A percentile compares a stretch with the other conserved stretches of the same genome.
phyloP scores from a whole-genome alignment of 2,329 filamentous ascomycete species.

The Didymella segeticola region DNA sequence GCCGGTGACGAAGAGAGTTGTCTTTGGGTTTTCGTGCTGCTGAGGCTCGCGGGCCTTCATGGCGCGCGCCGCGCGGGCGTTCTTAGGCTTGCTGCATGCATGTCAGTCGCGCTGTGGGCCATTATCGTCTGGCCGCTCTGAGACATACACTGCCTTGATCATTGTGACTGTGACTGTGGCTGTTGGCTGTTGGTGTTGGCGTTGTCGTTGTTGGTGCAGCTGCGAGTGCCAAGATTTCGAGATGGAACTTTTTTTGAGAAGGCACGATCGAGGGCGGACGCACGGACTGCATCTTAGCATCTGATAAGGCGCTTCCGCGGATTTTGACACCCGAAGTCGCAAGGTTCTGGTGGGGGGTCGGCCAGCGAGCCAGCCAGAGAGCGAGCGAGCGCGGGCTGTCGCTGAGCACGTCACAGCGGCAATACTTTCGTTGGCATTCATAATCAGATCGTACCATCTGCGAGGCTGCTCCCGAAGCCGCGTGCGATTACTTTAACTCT shows the following conservation, averaged over 20 bases:
- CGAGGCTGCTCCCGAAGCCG: too few species aligned
- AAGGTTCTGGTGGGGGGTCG: conserved; percentile 1
- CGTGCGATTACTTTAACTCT: not conserved
- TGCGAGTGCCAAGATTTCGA: conserved; percentile 6
- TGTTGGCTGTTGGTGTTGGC: conserved; percentile 2
- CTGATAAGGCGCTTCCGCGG: conserved; percentile 9
- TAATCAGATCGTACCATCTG: conserved; percentile 30
- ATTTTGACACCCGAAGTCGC: conserved; percentile 3
- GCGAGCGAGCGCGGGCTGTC: not conserved
- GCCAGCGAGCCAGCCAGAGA: too few species aligned
- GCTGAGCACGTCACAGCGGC: conserved; percentile 8
- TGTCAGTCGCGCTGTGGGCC: conserved; percentile 1
- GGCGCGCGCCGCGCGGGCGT: conserved; percentile 91
- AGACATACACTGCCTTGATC: conserved; percentile 42
- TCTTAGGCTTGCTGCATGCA: conserved; percentile 67
- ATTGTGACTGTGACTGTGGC: too few species aligned
- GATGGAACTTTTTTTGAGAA: conserved; percentile 14
- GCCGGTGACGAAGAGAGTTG: conserved; percentile 86
- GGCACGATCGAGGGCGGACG: not conserved
- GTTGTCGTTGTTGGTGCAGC: conserved; percentile 7
- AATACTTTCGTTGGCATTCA: too few species aligned
- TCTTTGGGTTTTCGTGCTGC: conserved; percentile 86
- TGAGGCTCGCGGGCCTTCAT: conserved; percentile 94
- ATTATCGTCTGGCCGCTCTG: not conserved
- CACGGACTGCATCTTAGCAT: conserved; percentile 15